phyloP scores from a whole-genome alignment of 345 rosid species.

The Arabidopsis thaliana region DNA sequence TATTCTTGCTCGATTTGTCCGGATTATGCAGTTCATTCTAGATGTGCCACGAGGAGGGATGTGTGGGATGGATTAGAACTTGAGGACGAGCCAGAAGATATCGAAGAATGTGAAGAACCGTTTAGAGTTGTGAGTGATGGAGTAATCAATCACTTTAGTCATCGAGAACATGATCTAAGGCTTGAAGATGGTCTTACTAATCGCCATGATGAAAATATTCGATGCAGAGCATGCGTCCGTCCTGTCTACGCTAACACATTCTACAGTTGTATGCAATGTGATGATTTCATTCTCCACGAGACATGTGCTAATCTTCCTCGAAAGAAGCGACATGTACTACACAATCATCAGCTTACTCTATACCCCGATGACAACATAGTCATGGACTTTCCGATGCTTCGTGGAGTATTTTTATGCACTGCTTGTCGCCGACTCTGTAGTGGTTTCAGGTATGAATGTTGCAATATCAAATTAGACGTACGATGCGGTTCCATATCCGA shows the following conservation, averaged over 20 bases:
- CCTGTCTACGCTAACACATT: slow-evolving; percentile 17
- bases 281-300: slow-evolving; percentile 30
- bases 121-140: slow-evolving; percentile 5
- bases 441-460: slow-evolving; percentile 29
- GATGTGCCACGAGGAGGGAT: slow-evolving; percentile 15
- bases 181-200: neutral
- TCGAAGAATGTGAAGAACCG: neutral
- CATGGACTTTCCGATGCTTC: neutral
- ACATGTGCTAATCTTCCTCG: slow-evolving; percentile 37
- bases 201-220: neutral
- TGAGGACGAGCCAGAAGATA: slow-evolving; percentile 7
- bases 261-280: slow-evolving; percentile 27
- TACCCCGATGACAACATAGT: slow-evolving; percentile 4
- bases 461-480: neutral
- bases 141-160: slow-evolving; percentile 33
- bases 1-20: slow-evolving; percentile 23
- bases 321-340: slow-evolving; percentile 4
- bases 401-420: slow-evolving; percentile 19
- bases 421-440: neutral
- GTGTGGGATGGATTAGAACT: slow-evolving; percentile 33
- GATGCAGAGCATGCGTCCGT: slow-evolving; percentile 24
- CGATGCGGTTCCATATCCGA: slow-evolving; percentile 18
- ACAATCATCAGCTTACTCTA: slow-evolving; percentile 10
- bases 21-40: slow-evolving; percentile 31
- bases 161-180: slow-evolving; percentile 17